Evolutionary conservation across 176 grass and related monocot species (phyloP), one percentile per base, ranked within the genome.

Genomic region (Aegilops longissima): DNA sequence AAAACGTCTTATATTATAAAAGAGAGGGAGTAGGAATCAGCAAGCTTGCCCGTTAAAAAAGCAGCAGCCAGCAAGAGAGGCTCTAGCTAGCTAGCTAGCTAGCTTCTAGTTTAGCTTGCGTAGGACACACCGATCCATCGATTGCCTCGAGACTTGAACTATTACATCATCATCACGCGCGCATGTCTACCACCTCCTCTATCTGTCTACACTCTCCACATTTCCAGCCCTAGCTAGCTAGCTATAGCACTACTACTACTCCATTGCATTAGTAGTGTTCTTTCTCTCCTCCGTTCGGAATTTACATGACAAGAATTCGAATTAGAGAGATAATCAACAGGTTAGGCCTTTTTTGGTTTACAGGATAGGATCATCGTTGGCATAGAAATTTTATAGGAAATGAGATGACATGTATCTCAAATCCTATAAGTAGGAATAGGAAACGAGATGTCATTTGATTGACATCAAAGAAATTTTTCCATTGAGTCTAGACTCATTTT

Each of bases 101-200:
- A 59, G 56, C 56, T 14, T 17, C 61, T 63, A 38, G 56, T 33
- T n/a, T 40, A 16, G 40, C 40, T 70, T 76, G 83, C 79, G 79
- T 90, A 73, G 58, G 77, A 4, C 24, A 27, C 77, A 54, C 51
- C 16, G 16, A 58, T 36, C 12, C 11, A 38, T 70, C 40, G 5
- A 86, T 83, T 83, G 44, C 74, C 84, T 90, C 74, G 74, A 87
- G 84, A 90, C 89, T 66, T 65, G 80, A 17, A 8, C 74, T 65
- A 5, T 66, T 79, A 21, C 84, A 56, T 67, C 80, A 87, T 59
- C 88, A 56, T 70, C 71, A 82, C 88, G 61, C 62, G 25, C 14
- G 73, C 79, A 31, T 76, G 72, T 14, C 70, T 24, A 71, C 16
- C 16, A 1, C 54, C 54, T 8, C 21, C 21, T 24, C 21, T 44